Evolutionary conservation across 2,329 filamentous ascomycete genomes (phyloP).

Genomic region (Diplodia seriata): DNA sequence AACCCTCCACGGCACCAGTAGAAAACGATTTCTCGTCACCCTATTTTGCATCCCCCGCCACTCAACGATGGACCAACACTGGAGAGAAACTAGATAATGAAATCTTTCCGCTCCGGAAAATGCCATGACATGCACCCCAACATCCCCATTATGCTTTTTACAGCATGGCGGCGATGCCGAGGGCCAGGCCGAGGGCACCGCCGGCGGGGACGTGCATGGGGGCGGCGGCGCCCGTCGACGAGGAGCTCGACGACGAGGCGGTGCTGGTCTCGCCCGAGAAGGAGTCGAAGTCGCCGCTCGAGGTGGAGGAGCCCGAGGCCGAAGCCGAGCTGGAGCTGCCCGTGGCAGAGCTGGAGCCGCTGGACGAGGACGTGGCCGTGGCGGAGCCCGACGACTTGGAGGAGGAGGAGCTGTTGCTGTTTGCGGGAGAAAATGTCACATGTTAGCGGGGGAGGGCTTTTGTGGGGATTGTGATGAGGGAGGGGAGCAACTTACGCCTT

Average conservation of each 20-base stretch:
- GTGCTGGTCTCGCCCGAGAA: constrained; percentile 20
- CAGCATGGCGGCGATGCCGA: constrained; percentile 14
- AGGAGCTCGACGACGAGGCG: background rate
- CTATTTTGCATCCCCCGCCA: background rate
- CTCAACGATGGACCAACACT: background rate
- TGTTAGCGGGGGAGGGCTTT: too few relatives aligned
- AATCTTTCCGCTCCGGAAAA: background rate
- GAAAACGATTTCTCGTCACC: background rate
- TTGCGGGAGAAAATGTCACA: background rate
- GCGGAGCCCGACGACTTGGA: background rate
- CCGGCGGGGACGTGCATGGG: constrained; percentile 15
- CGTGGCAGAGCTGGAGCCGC: background rate
- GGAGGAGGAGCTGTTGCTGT: constrained; percentile 8
- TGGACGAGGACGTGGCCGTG: background rate
- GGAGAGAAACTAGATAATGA: background rate
- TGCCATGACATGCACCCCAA: background rate
- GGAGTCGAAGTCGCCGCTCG: constrained; percentile 9
- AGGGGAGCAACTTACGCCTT: constrained; percentile 44
- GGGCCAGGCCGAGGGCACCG: constrained; percentile 13
- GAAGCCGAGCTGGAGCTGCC: constrained; percentile 4
- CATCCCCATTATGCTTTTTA: background rate
- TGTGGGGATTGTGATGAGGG: too few relatives aligned
- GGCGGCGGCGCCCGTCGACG: constrained; percentile 17
- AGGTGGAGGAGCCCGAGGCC: constrained; percentile 3
- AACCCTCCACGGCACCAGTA: background rate